Conservation (phyloP, 495 filamentous ascomycete species). For the Talaromyces proteolyticus region DNA sequence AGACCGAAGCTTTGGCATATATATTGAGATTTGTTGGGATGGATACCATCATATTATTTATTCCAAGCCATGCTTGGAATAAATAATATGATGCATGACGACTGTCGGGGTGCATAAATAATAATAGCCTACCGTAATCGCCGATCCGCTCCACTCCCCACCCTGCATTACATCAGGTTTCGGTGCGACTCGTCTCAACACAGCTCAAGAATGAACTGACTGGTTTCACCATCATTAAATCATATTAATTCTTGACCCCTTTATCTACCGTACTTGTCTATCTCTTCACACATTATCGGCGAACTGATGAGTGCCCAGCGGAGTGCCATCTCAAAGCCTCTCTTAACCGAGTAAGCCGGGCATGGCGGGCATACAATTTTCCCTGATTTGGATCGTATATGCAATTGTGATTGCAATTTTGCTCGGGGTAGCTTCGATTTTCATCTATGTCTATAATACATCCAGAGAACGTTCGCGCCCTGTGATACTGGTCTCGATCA, state of each 20-base stretch:
- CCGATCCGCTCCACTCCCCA: too few species aligned
- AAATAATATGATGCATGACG: background rate
- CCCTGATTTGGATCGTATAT: slow-evolving; percentile 90
- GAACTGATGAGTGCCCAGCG: background rate
- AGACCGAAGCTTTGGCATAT: too few species aligned
- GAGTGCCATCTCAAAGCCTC: background rate
- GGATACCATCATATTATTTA: too few species aligned
- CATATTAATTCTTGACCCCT: too few species aligned
- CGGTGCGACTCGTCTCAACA: too few species aligned
- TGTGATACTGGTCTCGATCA: slow-evolving; percentile 75
- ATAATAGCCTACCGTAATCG: too few species aligned
- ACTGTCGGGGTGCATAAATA: too few species aligned
- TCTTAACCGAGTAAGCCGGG: background rate
- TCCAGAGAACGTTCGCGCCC: slow-evolving; percentile 76
- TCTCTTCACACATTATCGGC: background rate
- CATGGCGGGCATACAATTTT: slow-evolving; percentile 73
- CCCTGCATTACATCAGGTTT: too few species aligned
- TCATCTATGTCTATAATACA: slow-evolving; percentile 81
- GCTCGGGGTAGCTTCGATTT: slow-evolving; percentile 66
- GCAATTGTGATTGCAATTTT: slow-evolving; percentile 69
- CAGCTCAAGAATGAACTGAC: too few species aligned
- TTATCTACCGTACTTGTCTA: too few species aligned
- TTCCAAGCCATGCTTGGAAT: background rate
- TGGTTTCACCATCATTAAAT: too few species aligned
- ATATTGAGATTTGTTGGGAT: background rate